Percentiles rank a stretch among this genome's conserved stretches.
Evolutionary conservation across 768 basidiomycete species (phyloP).

Genomic region (Termitomyces bulborhizus): DNA sequence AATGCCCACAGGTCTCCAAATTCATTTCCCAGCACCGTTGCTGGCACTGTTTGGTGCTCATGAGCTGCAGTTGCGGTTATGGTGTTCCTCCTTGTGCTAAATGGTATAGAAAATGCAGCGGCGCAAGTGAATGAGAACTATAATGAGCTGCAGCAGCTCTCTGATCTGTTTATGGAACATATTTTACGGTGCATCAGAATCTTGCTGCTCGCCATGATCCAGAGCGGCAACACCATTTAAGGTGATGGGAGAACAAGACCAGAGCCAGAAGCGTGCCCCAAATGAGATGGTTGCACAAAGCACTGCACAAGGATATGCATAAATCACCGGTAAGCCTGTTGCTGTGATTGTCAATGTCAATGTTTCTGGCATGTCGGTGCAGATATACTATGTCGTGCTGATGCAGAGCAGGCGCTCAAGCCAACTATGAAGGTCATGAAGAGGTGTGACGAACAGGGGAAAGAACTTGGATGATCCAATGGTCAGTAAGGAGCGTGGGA

Average conservation of each 20-base stretch:
- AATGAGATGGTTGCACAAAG: too few species aligned
- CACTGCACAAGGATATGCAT: too few species aligned
- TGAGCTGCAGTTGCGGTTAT: slow-evolving; percentile 37
- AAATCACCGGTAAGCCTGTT: too few species aligned
- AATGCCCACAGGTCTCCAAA: slow-evolving; percentile 67
- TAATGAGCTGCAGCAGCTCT: slow-evolving; percentile 41
- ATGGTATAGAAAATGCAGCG: slow-evolving; percentile 63
- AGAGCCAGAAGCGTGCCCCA: too few species aligned
- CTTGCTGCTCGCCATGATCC: slow-evolving; percentile 81
- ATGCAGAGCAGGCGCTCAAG: too few species aligned
- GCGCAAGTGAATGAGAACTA: slow-evolving; percentile 19
- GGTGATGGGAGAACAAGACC: too few species aligned
- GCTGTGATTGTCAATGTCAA: too few species aligned
- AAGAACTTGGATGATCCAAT: slow-evolving; percentile 1
- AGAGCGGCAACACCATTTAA: too few species aligned
- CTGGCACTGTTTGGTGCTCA: slow-evolving; percentile 97
- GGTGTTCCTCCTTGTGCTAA: slow-evolving; percentile 69
- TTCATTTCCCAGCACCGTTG: slow-evolving; percentile 91
- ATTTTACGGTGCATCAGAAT: slow-evolving; percentile 85
- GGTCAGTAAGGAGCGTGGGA: slow-evolving; percentile 11
- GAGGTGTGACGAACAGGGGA: too few species aligned
- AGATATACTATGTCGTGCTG: too few species aligned
- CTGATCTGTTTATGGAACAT: slow-evolving; percentile 65
- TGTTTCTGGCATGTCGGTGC: not conserved
- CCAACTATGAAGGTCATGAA: not conserved